A percentile compares a stretch with the other conserved stretches of the same genome.
These are phyloP conservation scores for Orobanche coerulescens DNA, from an alignment of 257 asterid species.

Conservation along the genomic window DNA sequence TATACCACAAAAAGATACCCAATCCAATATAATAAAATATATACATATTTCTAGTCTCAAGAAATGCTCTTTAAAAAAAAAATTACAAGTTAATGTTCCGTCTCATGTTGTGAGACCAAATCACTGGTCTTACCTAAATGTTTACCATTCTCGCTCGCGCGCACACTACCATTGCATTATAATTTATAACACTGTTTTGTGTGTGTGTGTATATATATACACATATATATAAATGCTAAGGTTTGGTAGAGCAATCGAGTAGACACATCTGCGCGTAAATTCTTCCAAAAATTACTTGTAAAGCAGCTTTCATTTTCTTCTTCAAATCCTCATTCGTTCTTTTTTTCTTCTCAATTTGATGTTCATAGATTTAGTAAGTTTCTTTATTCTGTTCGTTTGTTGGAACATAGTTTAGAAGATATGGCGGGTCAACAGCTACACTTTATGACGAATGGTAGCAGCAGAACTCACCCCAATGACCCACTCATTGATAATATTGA, in stretches of 20 bases:
- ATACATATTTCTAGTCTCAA: too few species aligned
- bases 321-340: constrained; percentile 1
- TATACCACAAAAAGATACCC: too few species aligned
- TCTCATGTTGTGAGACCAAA: too few species aligned
- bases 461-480: constrained; percentile 46
- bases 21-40: too few species aligned
- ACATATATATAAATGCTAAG: not conserved
- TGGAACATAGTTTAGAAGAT: constrained; percentile 26
- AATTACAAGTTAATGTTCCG: too few species aligned
- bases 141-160: not conserved
- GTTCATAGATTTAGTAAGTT: not conserved
- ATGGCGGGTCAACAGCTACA: constrained; percentile 72
- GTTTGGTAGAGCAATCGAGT: not conserved
- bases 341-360: not conserved
- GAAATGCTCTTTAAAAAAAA: too few species aligned
- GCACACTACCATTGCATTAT: not conserved
- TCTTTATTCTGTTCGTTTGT: constrained; percentile 14
- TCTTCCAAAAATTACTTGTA: constrained; percentile 7
- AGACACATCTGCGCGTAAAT: not conserved
- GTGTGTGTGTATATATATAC: too few species aligned
- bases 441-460: constrained; percentile 54
- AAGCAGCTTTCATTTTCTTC: not conserved
- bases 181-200: constrained; percentile 4
- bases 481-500: constrained; percentile 68
- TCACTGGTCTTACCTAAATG: too few species aligned